These are phyloP conservation scores for Artemisia annua DNA, from an alignment of 129 eudicot species.

Conservation along the genomic window DNA sequence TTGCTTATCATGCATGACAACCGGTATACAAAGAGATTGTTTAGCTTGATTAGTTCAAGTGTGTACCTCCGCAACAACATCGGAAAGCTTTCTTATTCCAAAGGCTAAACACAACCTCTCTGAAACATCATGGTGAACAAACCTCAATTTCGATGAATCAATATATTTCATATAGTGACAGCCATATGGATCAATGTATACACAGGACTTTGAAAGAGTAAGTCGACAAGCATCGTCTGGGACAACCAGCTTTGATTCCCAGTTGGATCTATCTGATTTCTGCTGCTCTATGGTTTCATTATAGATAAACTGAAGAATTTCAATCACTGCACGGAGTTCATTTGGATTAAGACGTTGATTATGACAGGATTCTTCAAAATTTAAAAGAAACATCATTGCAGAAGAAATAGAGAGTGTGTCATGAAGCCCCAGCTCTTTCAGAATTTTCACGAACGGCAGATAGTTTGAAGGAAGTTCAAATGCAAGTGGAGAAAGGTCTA, in stretches of 20 bases:
- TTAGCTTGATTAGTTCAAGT: constrained; percentile 21
- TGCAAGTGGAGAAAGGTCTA: constrained; percentile 66
- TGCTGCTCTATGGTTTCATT: constrained; percentile 36
- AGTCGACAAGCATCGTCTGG: constrained; percentile 80
- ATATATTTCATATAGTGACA: constrained; percentile 57
- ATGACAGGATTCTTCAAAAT: constrained; percentile 60
- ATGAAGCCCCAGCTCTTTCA: constrained; percentile 59
- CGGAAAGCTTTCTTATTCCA: constrained; percentile 64
- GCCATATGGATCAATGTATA: constrained; percentile 62
- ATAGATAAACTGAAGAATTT: constrained; percentile 56
- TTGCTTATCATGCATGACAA: background rate
- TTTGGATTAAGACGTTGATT: constrained; percentile 72
- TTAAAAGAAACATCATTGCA: constrained; percentile 54
- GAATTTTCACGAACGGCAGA: constrained; percentile 67
- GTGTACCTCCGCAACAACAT: constrained; percentile 71
- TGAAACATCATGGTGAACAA: constrained; percentile 60
- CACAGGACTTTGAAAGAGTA: constrained; percentile 59
- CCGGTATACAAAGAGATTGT: no score
- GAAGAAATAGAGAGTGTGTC: constrained; percentile 50
- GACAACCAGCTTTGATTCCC: constrained; percentile 53
- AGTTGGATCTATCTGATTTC: constrained; percentile 32
- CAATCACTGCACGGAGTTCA: constrained; percentile 69
- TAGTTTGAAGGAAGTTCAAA: constrained; percentile 63
- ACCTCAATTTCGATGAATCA: constrained; percentile 57
- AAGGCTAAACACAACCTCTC: constrained; percentile 48